These are phyloP conservation scores for Spergularia marina DNA, from an alignment of 148 eudicot genomes.

Conservation along the genomic window DNA sequence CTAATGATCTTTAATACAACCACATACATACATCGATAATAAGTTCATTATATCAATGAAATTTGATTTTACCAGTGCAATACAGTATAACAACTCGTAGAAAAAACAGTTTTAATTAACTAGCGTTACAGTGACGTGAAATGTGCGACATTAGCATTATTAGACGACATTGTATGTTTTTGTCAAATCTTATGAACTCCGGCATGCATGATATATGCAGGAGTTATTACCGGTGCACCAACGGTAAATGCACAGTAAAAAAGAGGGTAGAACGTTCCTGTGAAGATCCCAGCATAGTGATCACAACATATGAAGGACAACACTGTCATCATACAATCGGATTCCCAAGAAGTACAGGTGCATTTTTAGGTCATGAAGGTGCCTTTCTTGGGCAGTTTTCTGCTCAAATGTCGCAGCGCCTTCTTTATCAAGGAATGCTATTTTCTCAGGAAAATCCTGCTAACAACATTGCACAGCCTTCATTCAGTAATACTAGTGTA, in stretches of 20 bases:
- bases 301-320: conserved; percentile 96
- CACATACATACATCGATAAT: too few relatives aligned
- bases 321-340: conserved; percentile 86
- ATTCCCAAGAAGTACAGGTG: conserved; percentile 58
- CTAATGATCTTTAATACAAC: too few relatives aligned
- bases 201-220: conserved; percentile 28
- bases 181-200: too few relatives aligned
- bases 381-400: conserved; percentile 41
- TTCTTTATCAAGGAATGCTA: conserved; percentile 31
- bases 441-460: conserved; percentile 32
- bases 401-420: conserved; percentile 30
- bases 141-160: background rate
- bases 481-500: conserved; percentile 2
- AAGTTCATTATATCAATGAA: too few relatives aligned
- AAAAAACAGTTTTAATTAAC: too few relatives aligned
- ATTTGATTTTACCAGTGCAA: too few relatives aligned
- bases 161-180: too few relatives aligned
- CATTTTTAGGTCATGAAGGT: conserved; percentile 40
- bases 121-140: too few relatives aligned
- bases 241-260: conserved; percentile 87
- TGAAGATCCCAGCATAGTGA: conserved; percentile 72
- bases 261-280: conserved; percentile 89
- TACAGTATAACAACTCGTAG: too few relatives aligned
- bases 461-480: conserved; percentile 16
- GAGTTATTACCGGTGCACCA: conserved; percentile 96